phyloP scores from a whole-genome alignment of 768 basidiomycete species.

The Leucocoprinus birnbaumii region DNA sequence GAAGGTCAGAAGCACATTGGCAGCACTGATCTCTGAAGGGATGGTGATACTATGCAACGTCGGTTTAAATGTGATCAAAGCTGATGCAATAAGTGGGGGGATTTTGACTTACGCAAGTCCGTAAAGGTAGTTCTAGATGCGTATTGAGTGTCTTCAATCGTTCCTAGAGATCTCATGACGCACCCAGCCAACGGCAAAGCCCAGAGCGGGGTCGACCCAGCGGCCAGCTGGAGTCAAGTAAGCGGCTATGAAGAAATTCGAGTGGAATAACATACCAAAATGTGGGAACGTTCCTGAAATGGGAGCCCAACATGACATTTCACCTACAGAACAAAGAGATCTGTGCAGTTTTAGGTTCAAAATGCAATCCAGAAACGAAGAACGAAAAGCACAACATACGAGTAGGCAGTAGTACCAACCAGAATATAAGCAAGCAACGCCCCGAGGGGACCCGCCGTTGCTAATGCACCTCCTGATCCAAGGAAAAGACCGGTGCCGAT shows the following conservation, averaged over 20 bases:
- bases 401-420: slow-evolving; percentile 65
- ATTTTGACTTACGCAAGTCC: slow-evolving; percentile 35
- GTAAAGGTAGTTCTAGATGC: slow-evolving; percentile 39
- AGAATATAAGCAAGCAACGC: slow-evolving; percentile 62
- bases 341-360: no score
- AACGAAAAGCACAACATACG: slow-evolving; percentile 43
- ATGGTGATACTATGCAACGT: slow-evolving; percentile 44
- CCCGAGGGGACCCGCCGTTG: slow-evolving; percentile 66
- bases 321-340: slow-evolving; percentile 64
- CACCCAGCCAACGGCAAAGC: slow-evolving; percentile 59
- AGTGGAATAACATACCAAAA: slow-evolving; percentile 39
- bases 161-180: slow-evolving; percentile 14
- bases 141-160: no score
- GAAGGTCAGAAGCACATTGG: slow-evolving; percentile 65
- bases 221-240: slow-evolving; percentile 36
- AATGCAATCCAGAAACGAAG: no score
- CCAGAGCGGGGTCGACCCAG: slow-evolving; percentile 61
- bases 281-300: slow-evolving; percentile 81
- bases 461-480: slow-evolving; percentile 62
- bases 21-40: slow-evolving; percentile 75
- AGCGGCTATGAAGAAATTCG: neutral
- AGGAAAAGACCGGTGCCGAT: slow-evolving; percentile 75
- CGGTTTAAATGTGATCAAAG: neutral
- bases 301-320: slow-evolving; percentile 80
- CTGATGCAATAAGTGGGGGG: neutral